phyloP scores from a whole-genome alignment of 352 stramenopile genomes.

The Phytophthora lateralis region DNA sequence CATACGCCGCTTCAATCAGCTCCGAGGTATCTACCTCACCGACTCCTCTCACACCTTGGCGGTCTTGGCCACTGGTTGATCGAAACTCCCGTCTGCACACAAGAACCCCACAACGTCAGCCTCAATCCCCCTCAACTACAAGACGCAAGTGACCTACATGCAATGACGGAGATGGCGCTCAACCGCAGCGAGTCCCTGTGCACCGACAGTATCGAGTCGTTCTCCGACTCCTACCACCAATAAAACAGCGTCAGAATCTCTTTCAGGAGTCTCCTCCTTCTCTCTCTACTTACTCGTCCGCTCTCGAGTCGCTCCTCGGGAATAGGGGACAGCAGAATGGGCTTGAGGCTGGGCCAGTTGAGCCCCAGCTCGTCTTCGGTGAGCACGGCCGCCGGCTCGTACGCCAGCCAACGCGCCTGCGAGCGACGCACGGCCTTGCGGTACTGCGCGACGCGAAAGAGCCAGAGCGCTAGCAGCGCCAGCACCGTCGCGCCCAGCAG shows the following conservation, averaged over 20 bases:
- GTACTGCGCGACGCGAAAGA: slow-evolving; percentile 68
- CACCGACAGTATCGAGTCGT: slow-evolving; percentile 44
- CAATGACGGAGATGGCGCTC: slow-evolving; percentile 47
- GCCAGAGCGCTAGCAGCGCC: slow-evolving; percentile 53
- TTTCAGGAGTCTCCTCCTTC: too few relatives aligned
- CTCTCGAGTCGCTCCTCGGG: slow-evolving; percentile 61
- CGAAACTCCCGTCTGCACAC: slow-evolving; percentile 45
- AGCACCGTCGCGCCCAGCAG: slow-evolving; percentile 47
- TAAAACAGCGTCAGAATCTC: slow-evolving; percentile 3
- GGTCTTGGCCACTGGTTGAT: slow-evolving; percentile 33
- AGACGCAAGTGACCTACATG: slow-evolving; percentile 38
- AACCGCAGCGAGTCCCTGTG: slow-evolving; percentile 42
- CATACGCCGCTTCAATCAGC: background rate
- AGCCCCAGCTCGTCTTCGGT: slow-evolving; percentile 38
- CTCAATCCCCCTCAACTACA: background rate
- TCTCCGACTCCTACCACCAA: slow-evolving; percentile 49
- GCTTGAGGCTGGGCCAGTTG: slow-evolving; percentile 59
- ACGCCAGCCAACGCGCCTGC: slow-evolving; percentile 69
- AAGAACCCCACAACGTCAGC: slow-evolving; percentile 13
- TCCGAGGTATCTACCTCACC: too few relatives aligned
- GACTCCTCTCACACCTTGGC: slow-evolving; percentile 23
- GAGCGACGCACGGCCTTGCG: slow-evolving; percentile 58
- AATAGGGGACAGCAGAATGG: slow-evolving; percentile 73
- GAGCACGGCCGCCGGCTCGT: slow-evolving; percentile 42
- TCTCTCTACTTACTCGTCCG: slow-evolving; percentile 40